Base-by-base conservation (phyloP, 345 rosid species). In the Alliaria petiolata region DNA sequence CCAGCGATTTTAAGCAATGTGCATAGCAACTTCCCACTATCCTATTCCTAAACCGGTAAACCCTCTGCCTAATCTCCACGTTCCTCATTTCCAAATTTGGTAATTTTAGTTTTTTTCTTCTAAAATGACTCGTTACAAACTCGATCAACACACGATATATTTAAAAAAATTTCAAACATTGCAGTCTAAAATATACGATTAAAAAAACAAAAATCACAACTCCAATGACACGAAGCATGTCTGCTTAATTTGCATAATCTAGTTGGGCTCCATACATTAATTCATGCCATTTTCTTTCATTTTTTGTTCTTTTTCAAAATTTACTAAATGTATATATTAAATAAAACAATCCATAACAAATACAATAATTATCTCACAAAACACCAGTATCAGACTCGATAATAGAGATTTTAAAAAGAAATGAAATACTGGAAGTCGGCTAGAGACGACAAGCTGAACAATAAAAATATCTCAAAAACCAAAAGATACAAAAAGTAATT, bases 11-110 rank as follows among this genome's bases (percentile, higher is more conserved):
- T 5, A 53, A 45, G 79, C 57, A 62, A 53, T 75, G 49, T 67
- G 56, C 51, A 61, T 9, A 16, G 25, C 78, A 75, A 75, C 49
- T 67, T 51, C 25, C 75, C 79, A 76, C 59, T 75, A 52, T 17
- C 58, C n/a, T 52, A n/a, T n/a, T n/a, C n/a, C n/a, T n/a, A n/a
- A n/a, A n/a, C n/a, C n/a, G n/a, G n/a, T n/a, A 47, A 49, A 30
- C 61, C 62, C 12, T 58, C 25, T 49, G 35, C 64, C 69, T 62
- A 68, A 68, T 65, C 59, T 40, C 38, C 77, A 74, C 77, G 66
- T 65, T 65, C n/a, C 26, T 19, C 50, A 17, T 65, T 28, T 25
- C 65, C 45, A 26, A 0, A 7, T 65, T 43, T 63, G 31, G 69
- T 35, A 25, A 28, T 14, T 5, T 26, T 36, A 20, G 30, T 33